These are phyloP conservation scores for Chionographis japonica DNA, from an alignment of 106 monocot genomes.

Conservation along the genomic window DNA sequence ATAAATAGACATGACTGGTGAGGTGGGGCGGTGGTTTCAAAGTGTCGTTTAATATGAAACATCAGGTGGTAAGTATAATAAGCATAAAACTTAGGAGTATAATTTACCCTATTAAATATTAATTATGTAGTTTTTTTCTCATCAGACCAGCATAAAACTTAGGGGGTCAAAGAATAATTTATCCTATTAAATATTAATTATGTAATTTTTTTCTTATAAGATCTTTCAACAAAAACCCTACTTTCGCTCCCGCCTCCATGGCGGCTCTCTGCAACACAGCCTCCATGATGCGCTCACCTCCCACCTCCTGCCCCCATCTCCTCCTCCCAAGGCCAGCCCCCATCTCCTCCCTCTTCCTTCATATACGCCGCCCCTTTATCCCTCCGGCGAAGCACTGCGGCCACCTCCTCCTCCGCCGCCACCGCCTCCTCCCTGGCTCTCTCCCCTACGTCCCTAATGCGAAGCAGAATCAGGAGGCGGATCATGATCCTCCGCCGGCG, in stretches of 20 bases:
- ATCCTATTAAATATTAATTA: too few relatives aligned
- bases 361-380: neutral
- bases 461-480: neutral
- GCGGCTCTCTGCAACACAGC: neutral
- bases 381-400: neutral
- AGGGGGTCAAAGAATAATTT: too few relatives aligned
- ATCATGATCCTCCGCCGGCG: neutral
- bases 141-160: too few relatives aligned
- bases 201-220: too few relatives aligned
- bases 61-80: too few relatives aligned
- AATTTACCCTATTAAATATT: too few relatives aligned
- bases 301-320: slow-evolving; percentile 1
- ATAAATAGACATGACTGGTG: too few relatives aligned
- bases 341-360: slow-evolving; percentile 4
- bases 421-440: neutral
- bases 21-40: too few relatives aligned
- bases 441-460: slow-evolving; percentile 4
- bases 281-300: slow-evolving; percentile 1
- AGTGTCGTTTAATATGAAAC: too few relatives aligned
- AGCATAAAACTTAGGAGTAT: too few relatives aligned
- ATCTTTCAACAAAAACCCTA: neutral
- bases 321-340: neutral
- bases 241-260: neutral
- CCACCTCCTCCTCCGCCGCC: slow-evolving; percentile 10
- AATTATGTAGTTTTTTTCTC: too few relatives aligned